Percentiles rank a stretch among this genome's conserved stretches.
Evolutionary conservation across 2,329 filamentous ascomycete species (phyloP).

Genomic region (Sclerotinia spermophila): DNA sequence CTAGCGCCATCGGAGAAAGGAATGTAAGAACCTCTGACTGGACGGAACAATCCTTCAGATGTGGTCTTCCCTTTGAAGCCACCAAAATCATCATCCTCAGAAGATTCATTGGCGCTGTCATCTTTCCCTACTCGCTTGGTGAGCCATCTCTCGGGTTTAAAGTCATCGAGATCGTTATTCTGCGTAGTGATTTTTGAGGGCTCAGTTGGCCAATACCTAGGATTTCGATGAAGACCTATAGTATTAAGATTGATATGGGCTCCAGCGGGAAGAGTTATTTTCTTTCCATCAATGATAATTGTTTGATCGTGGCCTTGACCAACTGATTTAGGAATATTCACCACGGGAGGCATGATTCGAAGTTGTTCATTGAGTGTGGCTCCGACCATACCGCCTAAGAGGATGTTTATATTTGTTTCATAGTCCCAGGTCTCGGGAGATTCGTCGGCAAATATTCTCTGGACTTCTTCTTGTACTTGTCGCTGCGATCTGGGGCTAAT

Average conservation of each 20-base stretch:
- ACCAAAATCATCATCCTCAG: slow-evolving; percentile 17
- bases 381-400: slow-evolving; percentile 67
- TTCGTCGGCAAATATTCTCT: slow-evolving; percentile 57
- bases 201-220: slow-evolving; percentile 50
- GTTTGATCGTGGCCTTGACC: slow-evolving; percentile 48
- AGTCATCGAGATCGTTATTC: slow-evolving; percentile 39
- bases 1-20: slow-evolving; percentile 38
- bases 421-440: slow-evolving; percentile 66
- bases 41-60: slow-evolving; percentile 30
- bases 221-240: slow-evolving; percentile 49
- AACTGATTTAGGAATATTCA: slow-evolving; percentile 67
- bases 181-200: slow-evolving; percentile 61
- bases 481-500: slow-evolving; percentile 61
- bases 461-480: slow-evolving; percentile 64
- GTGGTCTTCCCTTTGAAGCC: slow-evolving; percentile 20
- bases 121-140: slow-evolving; percentile 58
- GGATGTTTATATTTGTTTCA: slow-evolving; percentile 59
- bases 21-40: slow-evolving; percentile 35
- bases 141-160: slow-evolving; percentile 57
- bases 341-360: slow-evolving; percentile 67
- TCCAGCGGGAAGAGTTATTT: slow-evolving; percentile 28
- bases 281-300: slow-evolving; percentile 42
- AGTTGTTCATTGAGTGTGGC: slow-evolving; percentile 77
- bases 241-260: slow-evolving; percentile 45
- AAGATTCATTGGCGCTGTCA: slow-evolving; percentile 24